Base-by-base conservation (phyloP, 768 basidiomycete species). In the Lactifluus rugatus region DNA sequence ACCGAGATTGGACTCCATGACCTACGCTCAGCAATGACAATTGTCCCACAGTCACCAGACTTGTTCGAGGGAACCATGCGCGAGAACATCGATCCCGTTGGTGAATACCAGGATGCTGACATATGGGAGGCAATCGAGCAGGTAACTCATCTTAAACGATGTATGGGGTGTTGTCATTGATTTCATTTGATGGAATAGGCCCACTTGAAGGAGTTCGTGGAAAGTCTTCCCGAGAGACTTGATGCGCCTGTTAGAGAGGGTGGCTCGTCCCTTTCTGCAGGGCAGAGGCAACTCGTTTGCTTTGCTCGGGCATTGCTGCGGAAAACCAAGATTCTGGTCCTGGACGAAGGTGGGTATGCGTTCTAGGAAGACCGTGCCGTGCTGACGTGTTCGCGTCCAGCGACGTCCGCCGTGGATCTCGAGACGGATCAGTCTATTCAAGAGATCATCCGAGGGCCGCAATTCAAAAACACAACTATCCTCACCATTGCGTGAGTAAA, bases 371-470 rank as follows among this genome's bases (percentile, higher is more conserved):
- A 57, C 46, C 10, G 53, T 49, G 13, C 46, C 48, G 11, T 28
- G 39, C 64, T 56, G 44, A 61, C 54, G 4, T 37, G 9, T 26
- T 49, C 52, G 7, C 10, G 10, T 36, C 14, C 59, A 87, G 89
- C 91, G 2, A 94, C 91, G 5, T 89, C 85, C 37, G 90, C 91
- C 19, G 90, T 94, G 50, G 93, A 94, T 70, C 74, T 93, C 34
- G 90, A 94, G 67, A 94, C 92, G 9, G 93, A 95, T 68, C 79
- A 79, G 57, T 87, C 87, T 28, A 89, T 94, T 62, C 93, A 96
- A 73, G 83, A 84, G 11, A 92, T 93, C 61, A 87, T 95, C 47
- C 79, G 83, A 26, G 89, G 92, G 7, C 79, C 84, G 4, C 79
- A 85, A 31, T 95, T 94, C 67, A 72, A 77, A 2, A 72, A 85